Percentiles rank a stretch among this genome's conserved stretches.
Conservation (phyloP, 495 filamentous ascomycete genomes). For the Evernia prunastri region DNA sequence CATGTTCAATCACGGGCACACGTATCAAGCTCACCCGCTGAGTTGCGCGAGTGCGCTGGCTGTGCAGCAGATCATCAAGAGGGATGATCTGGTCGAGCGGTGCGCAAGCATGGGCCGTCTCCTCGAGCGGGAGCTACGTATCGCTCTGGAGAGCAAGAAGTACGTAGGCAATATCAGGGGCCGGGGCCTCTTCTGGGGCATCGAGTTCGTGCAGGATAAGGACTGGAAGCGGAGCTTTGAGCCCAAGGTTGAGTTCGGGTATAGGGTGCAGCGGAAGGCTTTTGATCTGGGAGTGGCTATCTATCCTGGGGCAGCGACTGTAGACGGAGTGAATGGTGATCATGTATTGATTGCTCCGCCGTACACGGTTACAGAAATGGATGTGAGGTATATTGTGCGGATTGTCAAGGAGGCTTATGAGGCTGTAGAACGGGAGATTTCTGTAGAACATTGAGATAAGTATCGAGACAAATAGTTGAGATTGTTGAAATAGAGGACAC, state of each 20-base stretch:
- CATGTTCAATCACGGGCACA: conserved; percentile 52
- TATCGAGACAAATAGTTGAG: too few relatives aligned
- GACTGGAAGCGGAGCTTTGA: conserved; percentile 50
- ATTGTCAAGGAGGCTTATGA: conserved; percentile 30
- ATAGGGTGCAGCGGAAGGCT: conserved; percentile 47
- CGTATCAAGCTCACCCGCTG: conserved; percentile 54
- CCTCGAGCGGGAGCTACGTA: conserved; percentile 36
- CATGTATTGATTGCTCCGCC: conserved; percentile 71
- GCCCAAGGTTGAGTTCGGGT: conserved; percentile 31
- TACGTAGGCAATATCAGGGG: conserved; percentile 54
- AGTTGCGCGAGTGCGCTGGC: conserved; percentile 51
- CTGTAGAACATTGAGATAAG: not conserved
- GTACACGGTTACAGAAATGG: conserved; percentile 58
- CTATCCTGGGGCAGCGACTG: conserved; percentile 63
- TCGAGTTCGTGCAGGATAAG: conserved; percentile 56
- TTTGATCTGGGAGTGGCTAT: conserved; percentile 54
- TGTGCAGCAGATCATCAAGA: conserved; percentile 46
- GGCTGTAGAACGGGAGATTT: not conserved
- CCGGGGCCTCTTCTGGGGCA: conserved; percentile 51
- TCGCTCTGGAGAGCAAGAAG: conserved; percentile 28
- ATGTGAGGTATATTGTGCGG: conserved; percentile 55
- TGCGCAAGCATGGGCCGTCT: conserved; percentile 41
- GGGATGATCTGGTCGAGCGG: conserved; percentile 45
- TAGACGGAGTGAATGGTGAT: conserved; percentile 63
- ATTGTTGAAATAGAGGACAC: too few relatives aligned